Evolutionary conservation across 208 protist genomes (phyloP), one percentile per base, ranked within the genome.

Genomic region (Leptomonas seymouri): DNA sequence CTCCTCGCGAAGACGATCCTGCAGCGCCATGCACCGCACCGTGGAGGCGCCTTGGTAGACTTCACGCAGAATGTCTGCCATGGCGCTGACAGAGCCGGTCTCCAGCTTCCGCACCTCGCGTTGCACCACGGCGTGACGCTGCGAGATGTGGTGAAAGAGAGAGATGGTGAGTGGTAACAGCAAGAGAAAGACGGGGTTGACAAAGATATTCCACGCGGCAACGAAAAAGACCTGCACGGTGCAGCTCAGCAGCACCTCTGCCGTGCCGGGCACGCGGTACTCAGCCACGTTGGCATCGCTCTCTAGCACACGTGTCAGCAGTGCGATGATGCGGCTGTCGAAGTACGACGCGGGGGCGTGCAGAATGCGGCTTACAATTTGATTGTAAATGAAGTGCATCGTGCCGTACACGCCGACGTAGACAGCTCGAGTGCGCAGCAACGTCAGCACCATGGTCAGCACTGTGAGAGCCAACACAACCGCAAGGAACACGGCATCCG

Each of bases 1-100:
- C 75, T 92, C 84, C 73, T 87, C 82, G 1, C 86, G 84, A 25
- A 92, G 72, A 16, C 72, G 78, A 34, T 87, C 86, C 44, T 84
- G 75, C 59, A 92, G 39, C 11, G 77, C 75, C 61, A 88, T 73
- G 68, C 79, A 86, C 36, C 86, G 86, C 60, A 89, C 77, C 46
- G 76, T 76, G 16, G 81, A 67, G 0, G 84, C 81, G 23, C 86
- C 86, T 49, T 84, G 71, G 28, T 84, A 77, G 15, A 78, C 83
- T 64, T 92, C 86, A 34, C 74, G 76, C 51, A 89, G 62, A 9
- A 92, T 77, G n/a, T 85, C 60, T 23, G 80, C 62, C 46, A 80
- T 82, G 46, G 72, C 78, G 48, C 76, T 74, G 15, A 75, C 67
- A 27, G 81, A 84, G 54, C 76, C 74, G 39, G 51, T 77, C 67